Evolutionary conservation across 306 rosid genomes (phyloP), one percentile per base, ranked within the genome.

Genomic region (Casuarina cunninghamiana): DNA sequence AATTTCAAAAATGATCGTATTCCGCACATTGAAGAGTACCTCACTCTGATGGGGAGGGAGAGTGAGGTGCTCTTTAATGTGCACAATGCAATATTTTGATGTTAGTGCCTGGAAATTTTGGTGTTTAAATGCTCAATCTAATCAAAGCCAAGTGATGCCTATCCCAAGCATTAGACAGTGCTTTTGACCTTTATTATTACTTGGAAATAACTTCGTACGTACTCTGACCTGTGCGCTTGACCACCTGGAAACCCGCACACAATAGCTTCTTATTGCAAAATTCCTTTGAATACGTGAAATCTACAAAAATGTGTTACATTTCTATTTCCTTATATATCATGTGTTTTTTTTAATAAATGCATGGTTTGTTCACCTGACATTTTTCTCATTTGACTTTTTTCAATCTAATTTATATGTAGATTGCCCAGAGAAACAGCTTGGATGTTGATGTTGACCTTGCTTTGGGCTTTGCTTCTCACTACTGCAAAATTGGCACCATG

Each of bases 401-500:
- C 75, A 43, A 69, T 75, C 49, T 81, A 80, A 77, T 80, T 53
- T 75, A 76, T 79, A 63, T 77, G 73, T 86, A 93, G 97, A 90
- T 93, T 75, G 96, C 97, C 5, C 93, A 89, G 83, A 88, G 93
- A 84, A 93, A 93, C 87, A 93, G 93, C 83, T 84, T 93, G 92
- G 96, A 93, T 82, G 94, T 93, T 75, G 97, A 93, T 76, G 97
- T 90, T 42, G 94, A 90, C 86, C 87, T 93, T 74, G 97, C 97
- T 1, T 77, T 93, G 90, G 97, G 96, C 49, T 93, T 93, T 90
- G 97, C 97, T 66, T 90, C 97, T 26, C 97, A 93, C 82, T 90
- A 93, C 77, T 81, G 97, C 83, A 93, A 90, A 86, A 90, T 93
- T 71, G 89, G 91, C 78, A 90, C 97, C 17, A 93, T 93, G 97